Evolutionary conservation across 352 stramenopile genomes (phyloP).

Genomic region (Pythium utonaiense): DNA sequence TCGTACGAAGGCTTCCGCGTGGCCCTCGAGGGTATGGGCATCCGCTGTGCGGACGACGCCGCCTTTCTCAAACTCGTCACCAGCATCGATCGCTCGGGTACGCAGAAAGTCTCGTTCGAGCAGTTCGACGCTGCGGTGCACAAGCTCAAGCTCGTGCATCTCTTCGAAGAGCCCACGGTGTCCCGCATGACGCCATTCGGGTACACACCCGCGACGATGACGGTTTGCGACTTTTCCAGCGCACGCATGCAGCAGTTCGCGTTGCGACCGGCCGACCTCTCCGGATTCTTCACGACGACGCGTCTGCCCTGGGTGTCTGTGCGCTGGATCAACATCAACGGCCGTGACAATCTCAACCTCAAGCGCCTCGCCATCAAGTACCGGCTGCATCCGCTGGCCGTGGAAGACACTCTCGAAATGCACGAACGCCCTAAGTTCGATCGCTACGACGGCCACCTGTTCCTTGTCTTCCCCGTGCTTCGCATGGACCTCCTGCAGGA

Average conservation of each 20-base stretch:
- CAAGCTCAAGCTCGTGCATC: conserved; percentile 85
- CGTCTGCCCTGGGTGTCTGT: conserved; percentile 74
- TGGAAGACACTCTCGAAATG: conserved; percentile 80
- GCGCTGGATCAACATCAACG: conserved; percentile 82
- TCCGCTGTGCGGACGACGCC: conserved; percentile 54
- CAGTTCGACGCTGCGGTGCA: conserved; percentile 88
- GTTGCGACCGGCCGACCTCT: too few species aligned
- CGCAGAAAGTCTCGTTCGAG: too few species aligned
- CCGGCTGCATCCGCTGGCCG: conserved; percentile 74
- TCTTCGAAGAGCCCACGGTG: conserved; percentile 70
- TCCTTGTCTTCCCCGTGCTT: conserved; percentile 59
- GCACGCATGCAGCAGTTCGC: too few species aligned
- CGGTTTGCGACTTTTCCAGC: too few species aligned
- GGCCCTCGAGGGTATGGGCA: conserved; percentile 73
- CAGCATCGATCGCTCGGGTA: too few species aligned
- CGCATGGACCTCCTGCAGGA: conserved; percentile 58
- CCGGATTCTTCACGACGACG: too few species aligned
- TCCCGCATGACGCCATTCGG: conserved; percentile 48
- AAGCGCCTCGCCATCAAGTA: conserved; percentile 78
- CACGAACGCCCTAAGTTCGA: conserved; percentile 83
- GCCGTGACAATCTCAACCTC: conserved; percentile 58
- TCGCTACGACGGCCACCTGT: conserved; percentile 82
- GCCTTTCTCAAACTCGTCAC: conserved; percentile 67
- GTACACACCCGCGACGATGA: conserved; percentile 75
- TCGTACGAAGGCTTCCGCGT: conserved; percentile 72